Evolutionary conservation across 495 filamentous ascomycete species (phyloP), one percentile per base, ranked within the genome.

Genomic region (Sporormia fimetaria): DNA sequence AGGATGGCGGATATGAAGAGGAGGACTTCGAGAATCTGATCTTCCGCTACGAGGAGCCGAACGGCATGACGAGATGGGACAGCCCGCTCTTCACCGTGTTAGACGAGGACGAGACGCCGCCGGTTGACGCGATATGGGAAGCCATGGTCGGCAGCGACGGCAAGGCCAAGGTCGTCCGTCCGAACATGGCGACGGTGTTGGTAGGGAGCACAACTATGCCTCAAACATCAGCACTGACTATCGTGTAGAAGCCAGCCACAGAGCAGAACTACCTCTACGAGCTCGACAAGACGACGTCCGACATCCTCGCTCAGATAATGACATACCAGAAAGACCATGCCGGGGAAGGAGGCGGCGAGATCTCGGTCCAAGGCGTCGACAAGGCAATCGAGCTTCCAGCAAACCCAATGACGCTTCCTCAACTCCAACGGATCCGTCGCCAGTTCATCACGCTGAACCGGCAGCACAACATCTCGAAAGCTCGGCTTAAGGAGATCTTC

Each of bases 11-110:
- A 8, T 70, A 71, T 44, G 47, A 52, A n/a, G 47, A 57, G 16
- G 66, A 76, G 3, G 76, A 84, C 48, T 85, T 92, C 66, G 81
- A 94, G 55, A 94, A 95, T 60, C 74, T 98, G 12, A 78, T 95
- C 33, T 94, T 87, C 57, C 76, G 90, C 33, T 94, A 93, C 59
- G 90, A 98, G 62, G 90, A 96, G 64, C 90, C 90, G 10, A 94
- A 87, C 64, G 78, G 81, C 34, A 88, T 95, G 81, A 82, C 74
- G 11, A 72, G 90, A 32, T 98, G 90, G 90, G 90, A 98, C 59
- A 82, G 79, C 47, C 90, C 90, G 4, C 70, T 95, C 15, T 96
- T 95, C 65, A 88, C 86, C 6, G 76, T 95, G 0, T 74, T 83
- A 8, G 87, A 76, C 67, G 72, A 79, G 9, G 90, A 98, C 56